These are phyloP conservation scores for Flaveria floridana DNA, from an alignment of 140 eudicot genomes.

Conservation along the genomic window DNA sequence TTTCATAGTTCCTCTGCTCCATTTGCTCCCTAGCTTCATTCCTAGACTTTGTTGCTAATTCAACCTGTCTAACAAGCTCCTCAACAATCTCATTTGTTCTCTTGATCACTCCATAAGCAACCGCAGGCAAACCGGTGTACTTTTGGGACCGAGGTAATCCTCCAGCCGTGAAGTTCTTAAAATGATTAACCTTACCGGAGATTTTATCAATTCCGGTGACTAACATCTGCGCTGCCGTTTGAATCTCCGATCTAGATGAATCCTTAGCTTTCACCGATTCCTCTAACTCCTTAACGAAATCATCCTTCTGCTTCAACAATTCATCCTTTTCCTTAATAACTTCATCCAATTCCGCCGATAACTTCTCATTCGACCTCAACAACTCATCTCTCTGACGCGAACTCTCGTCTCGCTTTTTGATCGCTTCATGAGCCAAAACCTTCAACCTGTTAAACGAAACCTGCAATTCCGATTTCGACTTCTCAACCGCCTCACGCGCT, in stretches of 20 bases:
- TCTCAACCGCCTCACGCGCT: conserved; percentile 59
- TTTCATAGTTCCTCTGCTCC: conserved; percentile 88
- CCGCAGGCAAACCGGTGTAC: conserved; percentile 82
- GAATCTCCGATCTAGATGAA: conserved; percentile 57
- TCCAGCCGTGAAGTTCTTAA: conserved; percentile 63
- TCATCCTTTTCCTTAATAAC: conserved; percentile 43
- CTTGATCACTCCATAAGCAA: conserved; percentile 90
- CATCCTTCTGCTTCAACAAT: conserved; percentile 44
- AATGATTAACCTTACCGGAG: conserved; percentile 62
- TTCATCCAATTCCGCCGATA: conserved; percentile 46
- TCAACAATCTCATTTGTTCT: conserved; percentile 91
- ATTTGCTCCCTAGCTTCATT: conserved; percentile 72
- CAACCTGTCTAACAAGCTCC: conserved; percentile 73
- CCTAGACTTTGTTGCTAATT: conserved; percentile 51
- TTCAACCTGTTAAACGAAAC: conserved; percentile 62
- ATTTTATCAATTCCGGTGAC: conserved; percentile 79
- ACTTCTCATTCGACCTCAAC: conserved; percentile 44
- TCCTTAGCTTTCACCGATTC: conserved; percentile 64
- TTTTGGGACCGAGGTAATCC: conserved; percentile 89
- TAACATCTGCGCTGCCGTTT: conserved; percentile 72
- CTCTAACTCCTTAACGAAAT: conserved; percentile 53
- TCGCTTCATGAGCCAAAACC: conserved; percentile 68
- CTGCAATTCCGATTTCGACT: conserved; percentile 58
- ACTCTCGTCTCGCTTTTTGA: conserved; percentile 77
- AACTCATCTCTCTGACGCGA: conserved; percentile 60